Evolutionary conservation across 1,284 basidiomycete genomes (phyloP), one percentile per base, ranked within the genome.

Genomic region (Irpex sp.): DNA sequence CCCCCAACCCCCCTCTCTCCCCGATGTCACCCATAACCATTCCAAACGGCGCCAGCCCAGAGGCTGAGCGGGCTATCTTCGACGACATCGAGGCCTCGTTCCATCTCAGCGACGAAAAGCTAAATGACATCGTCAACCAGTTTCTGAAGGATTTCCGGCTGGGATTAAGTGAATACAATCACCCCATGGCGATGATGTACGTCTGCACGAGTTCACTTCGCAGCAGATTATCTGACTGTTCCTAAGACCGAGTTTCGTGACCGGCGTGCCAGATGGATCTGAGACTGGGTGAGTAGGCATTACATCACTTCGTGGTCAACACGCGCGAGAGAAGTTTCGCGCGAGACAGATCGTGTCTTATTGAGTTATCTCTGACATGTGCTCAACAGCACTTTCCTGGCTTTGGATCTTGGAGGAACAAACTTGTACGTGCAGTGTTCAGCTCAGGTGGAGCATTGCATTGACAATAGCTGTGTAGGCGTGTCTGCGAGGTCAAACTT

Each of bases 401-500:
- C 96, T 4, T 84, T 98, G 46, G 96, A 98, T 78, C 85, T 98
- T 33, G 95, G 95, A 47, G 96, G 96, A 62, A 98, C 95, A 31
- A 98, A 98, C 74, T 82, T 98, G 89, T 95, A 76, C 74, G 90
- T 80, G 47, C 61, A 17, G 62, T 15, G 8, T 35, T 55, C 9
- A 9, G 5, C 9, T 54, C 59, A 21, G 9, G 26, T 37, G 9
- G 19, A 11, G 50, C 59, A 33, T 17, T 17, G 6, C 11, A 21
- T 26, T 39, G 35, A 43, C 33, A 46, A 60, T 36, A 31, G 33
- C 19, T 8, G 21, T 60, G 26, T 65, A 95, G 93, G 65, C 95
- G 96, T 62, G 95, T 97, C 55, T 97, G 95, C 78, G 92, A 97
- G 74, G 93, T 99, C 51, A 83, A 86, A 37, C 82, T 99, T n/a